Evolutionary conservation across 768 basidiomycete species (phyloP), one percentile per base, ranked within the genome.

Genomic region (Panaeolus papilionaceus): DNA sequence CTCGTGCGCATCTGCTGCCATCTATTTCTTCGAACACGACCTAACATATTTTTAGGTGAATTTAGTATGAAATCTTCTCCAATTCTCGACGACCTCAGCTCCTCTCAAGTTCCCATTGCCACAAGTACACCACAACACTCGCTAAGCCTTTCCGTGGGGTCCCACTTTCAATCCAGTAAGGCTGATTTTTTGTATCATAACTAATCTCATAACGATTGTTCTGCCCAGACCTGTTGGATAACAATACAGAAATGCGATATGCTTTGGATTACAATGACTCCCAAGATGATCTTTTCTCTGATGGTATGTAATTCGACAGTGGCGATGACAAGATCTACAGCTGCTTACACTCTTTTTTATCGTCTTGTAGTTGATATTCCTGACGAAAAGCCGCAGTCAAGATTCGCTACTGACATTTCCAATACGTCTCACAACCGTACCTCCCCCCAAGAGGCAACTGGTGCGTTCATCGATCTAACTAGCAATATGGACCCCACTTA

Each of bases 161-260:
- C 79, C 66, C 84, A 80, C 54, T 84, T 77, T 66, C 85, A 88
- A 71, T 87, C 90, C 9, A 89, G 91, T 90, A 73, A 70, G 83
- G 77, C 63, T 58, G 6, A 23, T 49, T 18, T 23, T 49, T 12
- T 28, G 20, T 16, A 16, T 38, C 47, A 38, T 28, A 11, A 11
- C 40, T 20, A 7, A 54, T 39, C 66, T 75, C 11, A 68, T 45
- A n/a, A 65, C 72, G 66, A 66, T 40, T n/a, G 58, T 47, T 40
- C 18, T 28, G 47, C 5, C 12, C 54, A 92, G 90, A 92, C 78
- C 79, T 92, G 16, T 75, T 92, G 66, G 89, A 91, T 23, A 83
- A 86, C 65, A 88, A 92, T 71, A 89, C 90, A 2, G 89, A 89
- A 71, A 92, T 92, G 91, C 88, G 88, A 64, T 83, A 85, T 64